Evolutionary conservation across 208 protist species (phyloP).

Genomic region (Leishmania major): DNA sequence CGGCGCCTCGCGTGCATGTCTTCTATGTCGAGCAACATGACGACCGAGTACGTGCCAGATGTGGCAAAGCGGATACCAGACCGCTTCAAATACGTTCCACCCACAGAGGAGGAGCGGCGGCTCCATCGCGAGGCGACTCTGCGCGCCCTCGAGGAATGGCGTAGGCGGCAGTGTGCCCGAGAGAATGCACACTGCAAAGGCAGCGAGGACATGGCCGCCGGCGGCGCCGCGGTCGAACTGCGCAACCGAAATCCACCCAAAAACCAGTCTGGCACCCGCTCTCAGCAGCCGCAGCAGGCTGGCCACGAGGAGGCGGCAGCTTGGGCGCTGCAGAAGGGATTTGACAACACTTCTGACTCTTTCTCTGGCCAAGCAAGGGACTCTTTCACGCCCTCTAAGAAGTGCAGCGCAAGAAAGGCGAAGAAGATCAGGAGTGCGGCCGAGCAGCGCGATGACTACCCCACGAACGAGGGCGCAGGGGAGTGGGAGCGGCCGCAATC

Average conservation of each 20-base stretch:
- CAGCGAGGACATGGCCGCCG: background rate
- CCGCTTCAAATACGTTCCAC: constrained; percentile 59
- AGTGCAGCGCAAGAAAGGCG: background rate
- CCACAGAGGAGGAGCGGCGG: constrained; percentile 31
- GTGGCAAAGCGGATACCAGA: constrained; percentile 45
- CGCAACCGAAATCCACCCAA: constrained; percentile 10
- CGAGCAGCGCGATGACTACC: background rate
- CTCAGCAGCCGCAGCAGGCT: background rate
- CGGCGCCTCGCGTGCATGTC: constrained; percentile 3
- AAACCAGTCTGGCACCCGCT: constrained; percentile 4
- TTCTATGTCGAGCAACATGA: constrained; percentile 5
- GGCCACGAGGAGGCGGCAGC: background rate
- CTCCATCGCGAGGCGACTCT: constrained; percentile 23
- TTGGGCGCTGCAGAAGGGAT: background rate
- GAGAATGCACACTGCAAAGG: background rate
- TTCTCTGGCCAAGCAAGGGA: background rate
- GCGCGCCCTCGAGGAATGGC: constrained; percentile 26
- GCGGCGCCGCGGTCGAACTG: background rate
- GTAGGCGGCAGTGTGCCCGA: constrained; percentile 14
- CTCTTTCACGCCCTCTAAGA: background rate
- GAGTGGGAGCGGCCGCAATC: constrained; percentile 1
- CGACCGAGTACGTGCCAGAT: constrained; percentile 10
- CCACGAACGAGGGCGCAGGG: background rate
- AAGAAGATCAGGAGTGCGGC: background rate
- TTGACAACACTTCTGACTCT: background rate